Base-by-base conservation (phyloP, 1,284 basidiomycete species). In the Thecaphora thlaspeos region DNA sequence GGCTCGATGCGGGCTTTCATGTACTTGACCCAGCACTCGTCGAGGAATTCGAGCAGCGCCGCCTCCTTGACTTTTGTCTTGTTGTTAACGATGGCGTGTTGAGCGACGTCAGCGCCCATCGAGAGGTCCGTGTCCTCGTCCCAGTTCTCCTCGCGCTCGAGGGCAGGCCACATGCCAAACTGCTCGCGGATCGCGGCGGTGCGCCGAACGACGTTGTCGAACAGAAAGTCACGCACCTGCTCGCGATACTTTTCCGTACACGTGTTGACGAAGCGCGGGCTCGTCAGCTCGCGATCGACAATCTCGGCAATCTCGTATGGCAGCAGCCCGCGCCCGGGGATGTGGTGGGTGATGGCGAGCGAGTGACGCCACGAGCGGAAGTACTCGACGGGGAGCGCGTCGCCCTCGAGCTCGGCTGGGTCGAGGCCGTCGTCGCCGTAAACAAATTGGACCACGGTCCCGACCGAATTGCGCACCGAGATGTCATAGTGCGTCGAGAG, bases 391-490 rank as follows among this genome's bases (percentile, higher is more conserved):
- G 95, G 95, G 15, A 90, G 88, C 17, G 77, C 78, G 70, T 96
- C 91, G 45, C 91, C 93, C 78, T 97, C 94, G 30, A 94, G 82
- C 75, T 91, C 94, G 36, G 92, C 93, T 1, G 95, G 95, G 79
- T 99, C 95, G 39, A 99, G 82, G 46, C 91, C 94, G 78, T 99
- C 95, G 73, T 97, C 93, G 41, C 95, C 95, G 73, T 97, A 99
- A 41, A 85, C 84, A 81, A 99, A 99, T 74, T 99, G 95, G 2
- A 99, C 94, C n/a, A 99, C 86, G 43, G 91, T 92, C 4, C 95
- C 95, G 0, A 86, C 87, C 2, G 91, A 93, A 80, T 95, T 98
- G 30, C 95, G 85, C 18, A 99, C 94, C n/a, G 90, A 92, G 26
- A 93, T 81, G 79, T 98, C 95, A 79, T 99, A 99, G 60, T 96